Base-by-base conservation (phyloP, 2,329 filamentous ascomycete species). In the Zymoseptoria tritici region DNA sequence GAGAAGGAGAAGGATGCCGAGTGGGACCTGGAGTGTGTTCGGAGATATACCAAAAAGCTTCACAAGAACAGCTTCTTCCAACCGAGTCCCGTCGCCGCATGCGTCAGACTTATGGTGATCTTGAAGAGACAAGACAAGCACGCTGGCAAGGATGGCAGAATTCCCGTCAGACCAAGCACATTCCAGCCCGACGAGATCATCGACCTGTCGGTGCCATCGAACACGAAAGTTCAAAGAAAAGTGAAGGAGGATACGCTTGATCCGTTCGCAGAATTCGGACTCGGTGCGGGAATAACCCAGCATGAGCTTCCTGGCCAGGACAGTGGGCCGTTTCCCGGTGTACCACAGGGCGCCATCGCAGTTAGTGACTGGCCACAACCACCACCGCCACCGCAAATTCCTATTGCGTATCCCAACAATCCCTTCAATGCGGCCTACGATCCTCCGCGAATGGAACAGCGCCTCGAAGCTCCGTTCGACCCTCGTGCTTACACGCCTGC, bases 1-100 rank as follows among this genome's bases (percentile, higher is more conserved):
- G 58, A 60, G 58, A 57, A 51, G 54, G 24, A 57, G 22, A 54
- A 13, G 31, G 50, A 60, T 19, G 58, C 54, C 31, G 50, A 60
- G 42, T 60, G 58, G 58, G 50, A 57, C 11, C 50, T 60, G 31
- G 58, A 57, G 16, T 52, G 54, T 22, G 54, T 60, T 11, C 21
- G 42, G n/a, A 52, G 51, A 19, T n/a, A 56, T 19, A 36, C 22
- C 19, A 42, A 57, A 50, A 55, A 49, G n/a, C 36, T 46, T 46
- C 36, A 46, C 36, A 46, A 46, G 36, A 46, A 46, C 36, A 46
- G 36, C 36, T 20, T 22, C 22, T 58, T 52, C 42, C 52, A 49
- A 52, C 54, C 52, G 2, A 49, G 52, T 9, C 54, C 52, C 3
- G 46, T 31, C 7, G 54, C 49, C 22, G 21, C 36, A 46, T 46